A percentile compares a stretch with the other conserved stretches of the same genome.
Evolutionary conservation across 2,329 filamentous ascomycete genomes (phyloP).

Genomic region (Stachybotrys chlorohalonatus): DNA sequence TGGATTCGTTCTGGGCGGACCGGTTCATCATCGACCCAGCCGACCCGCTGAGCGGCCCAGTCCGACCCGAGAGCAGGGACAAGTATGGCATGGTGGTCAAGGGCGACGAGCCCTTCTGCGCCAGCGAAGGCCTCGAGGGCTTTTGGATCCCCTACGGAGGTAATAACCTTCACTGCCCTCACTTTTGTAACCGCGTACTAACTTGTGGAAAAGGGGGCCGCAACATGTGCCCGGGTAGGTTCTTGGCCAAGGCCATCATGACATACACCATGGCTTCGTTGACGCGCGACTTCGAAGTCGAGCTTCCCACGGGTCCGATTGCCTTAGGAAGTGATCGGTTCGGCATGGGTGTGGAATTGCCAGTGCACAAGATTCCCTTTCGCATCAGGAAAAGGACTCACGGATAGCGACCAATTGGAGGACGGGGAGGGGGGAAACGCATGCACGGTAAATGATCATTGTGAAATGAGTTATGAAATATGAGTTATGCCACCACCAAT

Average conservation of each 20-base stretch:
- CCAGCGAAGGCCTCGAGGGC: neutral
- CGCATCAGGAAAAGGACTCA: neutral
- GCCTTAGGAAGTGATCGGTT: neutral
- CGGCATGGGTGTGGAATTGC: neutral
- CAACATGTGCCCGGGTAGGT: neutral
- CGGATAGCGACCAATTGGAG: too few species aligned
- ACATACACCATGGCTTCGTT: neutral
- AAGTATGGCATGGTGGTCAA: neutral
- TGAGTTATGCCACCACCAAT: too few species aligned
- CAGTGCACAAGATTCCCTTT: neutral
- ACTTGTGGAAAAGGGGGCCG: neutral
- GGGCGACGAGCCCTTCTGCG: neutral
- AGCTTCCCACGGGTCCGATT: neutral
- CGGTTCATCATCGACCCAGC: neutral
- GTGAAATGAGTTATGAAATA: too few species aligned
- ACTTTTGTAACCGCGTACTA: neutral
- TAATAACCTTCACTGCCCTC: neutral
- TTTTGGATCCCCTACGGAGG: neutral
- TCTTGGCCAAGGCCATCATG: neutral
- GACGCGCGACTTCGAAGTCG: neutral
- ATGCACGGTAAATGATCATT: too few species aligned
- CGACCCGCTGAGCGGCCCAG: neutral
- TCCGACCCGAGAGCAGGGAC: neutral
- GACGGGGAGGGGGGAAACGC: too few species aligned
- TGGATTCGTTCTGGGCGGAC: neutral